Percentiles rank a stretch among this genome's conserved stretches.
Evolutionary conservation across 441 rosid genomes (phyloP).

Genomic region (Gossypium davidsonii): DNA sequence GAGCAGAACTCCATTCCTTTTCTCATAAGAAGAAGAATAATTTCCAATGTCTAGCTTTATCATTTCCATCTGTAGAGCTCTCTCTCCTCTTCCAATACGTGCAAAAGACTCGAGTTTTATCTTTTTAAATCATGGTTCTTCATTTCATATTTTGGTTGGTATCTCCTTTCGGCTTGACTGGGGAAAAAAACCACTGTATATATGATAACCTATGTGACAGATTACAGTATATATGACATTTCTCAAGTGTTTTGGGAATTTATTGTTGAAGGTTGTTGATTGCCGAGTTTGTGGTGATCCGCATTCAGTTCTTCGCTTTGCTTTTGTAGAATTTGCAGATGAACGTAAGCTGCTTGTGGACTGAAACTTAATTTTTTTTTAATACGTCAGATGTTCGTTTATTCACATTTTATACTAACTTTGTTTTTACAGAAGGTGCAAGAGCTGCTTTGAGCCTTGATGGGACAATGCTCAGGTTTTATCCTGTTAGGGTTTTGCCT

Average conservation of each 20-base stretch:
- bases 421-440: slow-evolving; percentile 45
- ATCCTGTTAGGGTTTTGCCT: slow-evolving; percentile 63
- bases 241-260: background rate
- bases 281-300: slow-evolving; percentile 73
- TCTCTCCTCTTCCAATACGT: background rate
- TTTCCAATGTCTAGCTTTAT: background rate
- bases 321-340: slow-evolving; percentile 65
- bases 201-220: background rate
- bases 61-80: background rate
- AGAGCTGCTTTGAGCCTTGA: slow-evolving; percentile 47
- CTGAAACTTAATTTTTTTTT: background rate
- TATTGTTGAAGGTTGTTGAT: slow-evolving; percentile 54
- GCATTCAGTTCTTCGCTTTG: slow-evolving; percentile 69
- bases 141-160: background rate
- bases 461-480: slow-evolving; percentile 62
- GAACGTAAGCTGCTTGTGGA: slow-evolving; percentile 43
- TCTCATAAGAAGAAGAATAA: background rate
- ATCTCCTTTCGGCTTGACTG: background rate
- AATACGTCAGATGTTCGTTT: background rate
- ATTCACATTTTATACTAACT: slow-evolving; percentile 2
- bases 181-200: background rate
- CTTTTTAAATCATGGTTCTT: background rate
- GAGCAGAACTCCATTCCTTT: background rate
- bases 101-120: background rate
- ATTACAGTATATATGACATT: background rate